Percentiles rank a stretch among this genome's conserved stretches.
These are phyloP conservation scores for Abelmoschus esculentus DNA, from an alignment of 345 rosid species.

Conservation along the genomic window DNA sequence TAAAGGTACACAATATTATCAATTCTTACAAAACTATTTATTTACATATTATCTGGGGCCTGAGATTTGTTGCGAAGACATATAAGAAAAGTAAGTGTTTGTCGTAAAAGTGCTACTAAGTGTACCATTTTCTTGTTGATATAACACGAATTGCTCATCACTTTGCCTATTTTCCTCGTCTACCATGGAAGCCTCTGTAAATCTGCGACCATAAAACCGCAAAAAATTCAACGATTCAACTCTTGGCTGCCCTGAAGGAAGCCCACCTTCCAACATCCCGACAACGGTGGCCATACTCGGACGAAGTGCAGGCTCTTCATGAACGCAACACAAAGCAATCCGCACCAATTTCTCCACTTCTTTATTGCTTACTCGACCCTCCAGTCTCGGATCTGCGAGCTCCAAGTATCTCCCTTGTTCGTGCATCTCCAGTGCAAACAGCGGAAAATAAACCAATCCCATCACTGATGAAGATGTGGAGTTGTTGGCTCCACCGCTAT, in stretches of 20 bases:
- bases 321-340: constrained; percentile 66
- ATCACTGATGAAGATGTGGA: no score
- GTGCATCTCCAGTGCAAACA: no score
- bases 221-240: constrained; percentile 75
- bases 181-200: constrained; percentile 64
- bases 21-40: no score
- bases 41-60: no score
- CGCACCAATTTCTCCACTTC: constrained; percentile 52
- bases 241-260: constrained; percentile 52
- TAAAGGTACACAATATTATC: no score
- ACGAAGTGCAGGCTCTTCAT: constrained; percentile 51
- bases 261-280: constrained; percentile 65
- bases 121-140: constrained; percentile 31
- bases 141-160: constrained; percentile 10
- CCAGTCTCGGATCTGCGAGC: no score
- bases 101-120: not conserved
- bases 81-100: no score
- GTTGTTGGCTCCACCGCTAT: no score
- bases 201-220: constrained; percentile 71
- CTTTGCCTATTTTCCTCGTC: constrained; percentile 32
- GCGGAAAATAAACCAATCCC: no score
- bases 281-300: constrained; percentile 62
- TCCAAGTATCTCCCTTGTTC: no score
- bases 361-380: constrained; percentile 17
- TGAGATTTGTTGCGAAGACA: no score